phyloP scores from a whole-genome alignment of 108 stramenopile genomes.

The Cylindrotheca fusiformis region DNA sequence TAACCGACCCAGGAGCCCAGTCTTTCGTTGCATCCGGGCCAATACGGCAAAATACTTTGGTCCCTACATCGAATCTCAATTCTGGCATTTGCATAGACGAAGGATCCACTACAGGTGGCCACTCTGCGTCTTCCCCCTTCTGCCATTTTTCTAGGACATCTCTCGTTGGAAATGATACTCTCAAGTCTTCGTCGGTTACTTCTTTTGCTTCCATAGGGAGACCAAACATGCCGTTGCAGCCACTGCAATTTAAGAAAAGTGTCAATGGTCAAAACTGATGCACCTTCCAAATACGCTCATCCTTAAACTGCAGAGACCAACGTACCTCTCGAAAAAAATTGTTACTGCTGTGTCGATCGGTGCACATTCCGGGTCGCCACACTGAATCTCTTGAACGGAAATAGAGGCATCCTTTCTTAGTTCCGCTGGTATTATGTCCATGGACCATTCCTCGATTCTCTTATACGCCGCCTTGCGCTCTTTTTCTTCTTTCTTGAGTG shows the following conservation, averaged over 20 bases:
- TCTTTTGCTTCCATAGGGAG: conserved; percentile 77
- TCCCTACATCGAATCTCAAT: conserved; percentile 78
- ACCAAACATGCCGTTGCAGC: conserved; percentile 73
- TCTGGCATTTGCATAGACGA: conserved; percentile 34
- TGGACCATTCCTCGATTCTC: conserved; percentile 62
- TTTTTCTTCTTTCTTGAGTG: conserved; percentile 27
- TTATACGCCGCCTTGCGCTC: conserved; percentile 26
- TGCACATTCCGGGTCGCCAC: conserved; percentile 84
- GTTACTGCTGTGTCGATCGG: conserved; percentile 84
- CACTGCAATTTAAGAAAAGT: conserved; percentile 34
- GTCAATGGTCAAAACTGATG: too few species aligned
- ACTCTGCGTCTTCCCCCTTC: conserved; percentile 76
- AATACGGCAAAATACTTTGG: conserved; percentile 79
- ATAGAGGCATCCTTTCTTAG: conserved; percentile 54
- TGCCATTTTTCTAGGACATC: conserved; percentile 74
- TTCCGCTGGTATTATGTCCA: conserved; percentile 54
- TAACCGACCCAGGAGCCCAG: conserved; percentile 81
- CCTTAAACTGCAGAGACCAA: neutral
- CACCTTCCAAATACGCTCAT: too few species aligned
- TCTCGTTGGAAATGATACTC: conserved; percentile 55
- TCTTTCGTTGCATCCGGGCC: conserved; percentile 81
- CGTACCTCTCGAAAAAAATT: conserved; percentile 64
- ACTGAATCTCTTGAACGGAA: conserved; percentile 79
- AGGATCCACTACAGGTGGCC: conserved; percentile 70
- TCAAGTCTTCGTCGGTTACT: conserved; percentile 62